Conservation (phyloP, 352 stramenopile genomes). For the Discostella stelligera region DNA sequence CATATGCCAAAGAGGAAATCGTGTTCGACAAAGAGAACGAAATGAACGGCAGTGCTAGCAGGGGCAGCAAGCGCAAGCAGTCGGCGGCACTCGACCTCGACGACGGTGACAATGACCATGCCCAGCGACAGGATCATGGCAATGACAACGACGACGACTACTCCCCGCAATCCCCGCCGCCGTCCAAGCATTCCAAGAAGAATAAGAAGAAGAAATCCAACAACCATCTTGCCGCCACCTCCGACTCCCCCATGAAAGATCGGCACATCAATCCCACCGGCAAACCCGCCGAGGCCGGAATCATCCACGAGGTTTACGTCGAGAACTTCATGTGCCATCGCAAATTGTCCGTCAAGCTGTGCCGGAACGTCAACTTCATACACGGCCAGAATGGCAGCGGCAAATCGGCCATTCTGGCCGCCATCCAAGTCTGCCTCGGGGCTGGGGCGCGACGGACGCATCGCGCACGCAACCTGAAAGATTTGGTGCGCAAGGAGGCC, state of each 20-base stretch:
- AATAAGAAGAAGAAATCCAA: not conserved
- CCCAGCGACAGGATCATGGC: not conserved
- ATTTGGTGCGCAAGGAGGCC: constrained; percentile 91
- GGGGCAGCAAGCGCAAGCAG: constrained; percentile 1
- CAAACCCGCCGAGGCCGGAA: constrained; percentile 86
- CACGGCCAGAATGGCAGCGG: constrained; percentile 92
- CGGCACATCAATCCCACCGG: constrained; percentile 48
- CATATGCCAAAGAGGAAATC: not conserved
- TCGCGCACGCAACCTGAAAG: constrained; percentile 92
- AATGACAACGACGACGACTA: constrained; percentile 19
- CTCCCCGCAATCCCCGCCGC: not conserved
- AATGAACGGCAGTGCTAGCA: constrained; percentile 1
- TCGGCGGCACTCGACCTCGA: not conserved
- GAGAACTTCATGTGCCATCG: constrained; percentile 99
- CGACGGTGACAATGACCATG: constrained; percentile 16
- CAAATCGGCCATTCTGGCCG: constrained; percentile 96
- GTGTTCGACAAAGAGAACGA: constrained; percentile 14
- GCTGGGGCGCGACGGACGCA: constrained; percentile 90
- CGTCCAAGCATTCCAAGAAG: constrained; percentile 19
- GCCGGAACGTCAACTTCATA: constrained; percentile 89
- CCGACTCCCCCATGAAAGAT: constrained; percentile 30
- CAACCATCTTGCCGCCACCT: not conserved
- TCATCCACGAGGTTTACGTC: constrained; percentile 93
- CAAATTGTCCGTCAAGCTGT: constrained; percentile 88
- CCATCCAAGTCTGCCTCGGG: constrained; percentile 95